Conservation (phyloP, 129 eudicot species). For the Kitagawia praeruptora region DNA sequence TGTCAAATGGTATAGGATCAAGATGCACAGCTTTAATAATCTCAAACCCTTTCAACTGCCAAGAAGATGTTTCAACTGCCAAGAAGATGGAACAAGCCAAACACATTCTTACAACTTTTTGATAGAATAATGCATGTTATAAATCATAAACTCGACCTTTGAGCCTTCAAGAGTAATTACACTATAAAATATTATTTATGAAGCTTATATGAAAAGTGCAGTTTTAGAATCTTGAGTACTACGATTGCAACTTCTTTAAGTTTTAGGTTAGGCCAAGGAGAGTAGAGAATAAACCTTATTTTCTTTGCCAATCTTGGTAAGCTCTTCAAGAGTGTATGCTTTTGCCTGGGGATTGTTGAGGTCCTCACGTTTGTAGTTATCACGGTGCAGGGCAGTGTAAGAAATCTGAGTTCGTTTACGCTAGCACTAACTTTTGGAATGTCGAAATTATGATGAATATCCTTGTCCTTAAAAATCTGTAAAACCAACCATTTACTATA, state of each 20-base stretch:
- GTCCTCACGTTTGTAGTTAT: too few relatives aligned
- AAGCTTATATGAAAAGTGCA: background rate
- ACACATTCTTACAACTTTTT: background rate
- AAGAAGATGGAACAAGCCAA: background rate
- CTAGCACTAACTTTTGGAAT: too few relatives aligned
- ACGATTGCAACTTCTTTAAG: background rate
- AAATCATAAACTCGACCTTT: background rate
- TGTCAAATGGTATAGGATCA: conserved; percentile 74
- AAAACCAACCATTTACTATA: conserved; percentile 12
- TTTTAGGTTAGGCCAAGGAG: background rate
- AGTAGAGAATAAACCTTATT: conserved; percentile 55
- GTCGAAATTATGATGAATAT: too few relatives aligned
- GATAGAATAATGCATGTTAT: background rate
- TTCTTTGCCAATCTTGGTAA: conserved; percentile 54
- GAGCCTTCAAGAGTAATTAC: background rate
- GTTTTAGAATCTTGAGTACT: background rate
- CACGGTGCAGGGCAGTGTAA: too few relatives aligned
- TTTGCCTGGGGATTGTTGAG: conserved; percentile 49
- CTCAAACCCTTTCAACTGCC: conserved; percentile 84
- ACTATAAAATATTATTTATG: background rate
- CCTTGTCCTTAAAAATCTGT: conserved; percentile 48
- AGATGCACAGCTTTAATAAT: conserved; percentile 67
- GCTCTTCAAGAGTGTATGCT: conserved; percentile 50
- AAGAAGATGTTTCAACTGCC: too few relatives aligned
- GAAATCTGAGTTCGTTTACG: too few relatives aligned